phyloP scores from a whole-genome alignment of 1,284 basidiomycete genomes.

The Tilletia caries region DNA sequence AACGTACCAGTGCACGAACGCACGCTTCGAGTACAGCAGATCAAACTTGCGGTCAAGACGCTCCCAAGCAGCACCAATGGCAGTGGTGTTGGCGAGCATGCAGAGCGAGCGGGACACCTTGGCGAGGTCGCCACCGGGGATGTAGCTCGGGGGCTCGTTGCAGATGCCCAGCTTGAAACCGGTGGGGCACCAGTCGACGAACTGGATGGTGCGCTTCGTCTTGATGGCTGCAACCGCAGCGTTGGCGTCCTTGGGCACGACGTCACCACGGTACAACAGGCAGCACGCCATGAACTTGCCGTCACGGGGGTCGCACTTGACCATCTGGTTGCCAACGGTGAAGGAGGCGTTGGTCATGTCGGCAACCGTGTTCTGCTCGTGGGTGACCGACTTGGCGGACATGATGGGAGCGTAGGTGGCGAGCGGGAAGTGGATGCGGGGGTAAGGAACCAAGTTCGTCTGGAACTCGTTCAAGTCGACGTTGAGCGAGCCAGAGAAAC shows the following conservation, averaged over 20 bases:
- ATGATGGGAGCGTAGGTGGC: conserved; percentile 93
- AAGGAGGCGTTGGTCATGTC: conserved; percentile 99
- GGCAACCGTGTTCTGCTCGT: conserved; percentile 95
- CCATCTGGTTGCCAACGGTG: conserved; percentile 97
- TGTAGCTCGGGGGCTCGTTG: conserved; percentile 85
- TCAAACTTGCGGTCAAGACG: conserved; percentile 99
- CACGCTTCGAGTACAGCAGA: conserved; percentile 64
- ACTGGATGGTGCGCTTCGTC: conserved; percentile 75
- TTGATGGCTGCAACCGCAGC: conserved; percentile 90
- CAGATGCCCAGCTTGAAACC: conserved; percentile 94
- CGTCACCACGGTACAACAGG: conserved; percentile 74
- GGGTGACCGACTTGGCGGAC: conserved; percentile 73
- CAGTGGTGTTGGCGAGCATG: conserved; percentile 93
- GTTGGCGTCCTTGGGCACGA: conserved; percentile 94
- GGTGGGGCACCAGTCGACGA: conserved; percentile 96
- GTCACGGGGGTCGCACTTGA: conserved; percentile 55
- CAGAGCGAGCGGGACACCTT: conserved; percentile 90
- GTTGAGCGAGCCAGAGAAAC: conserved; percentile 96
- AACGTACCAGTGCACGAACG: conserved; percentile 63
- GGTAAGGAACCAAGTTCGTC: conserved; percentile 82
- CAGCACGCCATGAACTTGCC: conserved; percentile 79
- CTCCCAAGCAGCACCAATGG: conserved; percentile 90
- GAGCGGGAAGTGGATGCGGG: conserved; percentile 94
- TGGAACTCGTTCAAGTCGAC: conserved; percentile 99
- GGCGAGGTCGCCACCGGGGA: conserved; percentile 84